Conservation (phyloP, 75 land plant genomes). For the Pinus albicaulis region DNA sequence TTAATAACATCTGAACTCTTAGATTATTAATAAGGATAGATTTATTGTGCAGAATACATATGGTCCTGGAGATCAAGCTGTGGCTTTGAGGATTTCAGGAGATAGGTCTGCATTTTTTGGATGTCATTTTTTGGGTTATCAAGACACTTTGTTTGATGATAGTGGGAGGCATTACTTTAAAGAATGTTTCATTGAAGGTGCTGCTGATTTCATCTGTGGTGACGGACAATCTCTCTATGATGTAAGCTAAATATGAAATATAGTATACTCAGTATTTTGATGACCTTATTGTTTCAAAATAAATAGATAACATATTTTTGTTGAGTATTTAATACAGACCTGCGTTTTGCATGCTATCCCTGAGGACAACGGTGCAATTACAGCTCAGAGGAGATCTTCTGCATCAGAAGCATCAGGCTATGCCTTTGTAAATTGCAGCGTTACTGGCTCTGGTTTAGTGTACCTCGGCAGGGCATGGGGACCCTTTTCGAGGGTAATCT, state of each 20-base stretch:
- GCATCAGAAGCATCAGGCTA: too few relatives aligned
- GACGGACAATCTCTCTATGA: conserved; percentile 46
- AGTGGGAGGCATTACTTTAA: conserved; percentile 44
- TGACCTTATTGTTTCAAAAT: too few relatives aligned
- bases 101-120: conserved; percentile 36
- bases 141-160: conserved; percentile 47
- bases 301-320: too few relatives aligned
- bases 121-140: conserved; percentile 32
- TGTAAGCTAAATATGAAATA: conserved; percentile 11
- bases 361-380: too few relatives aligned
- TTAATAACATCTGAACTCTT: neutral
- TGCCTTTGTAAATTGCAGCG: conserved; percentile 18
- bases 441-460: conserved; percentile 49
- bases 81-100: conserved; percentile 11
- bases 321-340: too few relatives aligned
- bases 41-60: neutral
- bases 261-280: too few relatives aligned
- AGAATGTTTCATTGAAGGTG: conserved; percentile 36
- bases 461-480: conserved; percentile 80
- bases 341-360: too few relatives aligned
- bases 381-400: too few relatives aligned
- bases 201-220: conserved; percentile 53
- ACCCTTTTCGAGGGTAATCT: conserved; percentile 60
- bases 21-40: neutral
- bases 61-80: neutral